These are phyloP conservation scores for Teratosphaeria viscida DNA, from an alignment of 2,329 filamentous ascomycete species.

Conservation along the genomic window DNA sequence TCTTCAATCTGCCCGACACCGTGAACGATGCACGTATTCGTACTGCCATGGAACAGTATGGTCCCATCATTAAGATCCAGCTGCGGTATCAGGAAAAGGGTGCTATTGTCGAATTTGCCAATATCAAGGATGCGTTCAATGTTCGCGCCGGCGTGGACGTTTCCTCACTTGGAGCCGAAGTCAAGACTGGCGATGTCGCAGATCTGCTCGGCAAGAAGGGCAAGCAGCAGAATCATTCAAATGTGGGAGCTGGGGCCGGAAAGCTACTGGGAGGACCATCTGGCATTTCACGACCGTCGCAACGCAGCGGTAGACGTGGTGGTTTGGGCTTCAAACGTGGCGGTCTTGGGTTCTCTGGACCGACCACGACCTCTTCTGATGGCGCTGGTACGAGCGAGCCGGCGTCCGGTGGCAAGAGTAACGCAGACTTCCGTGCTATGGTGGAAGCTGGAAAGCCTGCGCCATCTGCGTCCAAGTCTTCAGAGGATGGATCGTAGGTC, in stretches of 20 bases:
- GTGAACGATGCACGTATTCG: constrained; percentile 79
- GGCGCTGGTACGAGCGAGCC: neutral
- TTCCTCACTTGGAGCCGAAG: constrained; percentile 29
- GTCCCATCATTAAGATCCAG: constrained; percentile 62
- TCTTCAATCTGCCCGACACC: constrained; percentile 84
- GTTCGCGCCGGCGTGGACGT: constrained; percentile 44
- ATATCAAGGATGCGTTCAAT: constrained; percentile 60
- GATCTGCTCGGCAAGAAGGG: constrained; percentile 40
- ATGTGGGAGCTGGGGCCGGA: constrained; percentile 15
- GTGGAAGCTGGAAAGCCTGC: constrained; percentile 25
- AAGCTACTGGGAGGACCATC: constrained; percentile 10
- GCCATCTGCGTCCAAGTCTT: neutral
- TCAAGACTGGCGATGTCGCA: constrained; percentile 39
- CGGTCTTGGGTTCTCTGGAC: constrained; percentile 16
- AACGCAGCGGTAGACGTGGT: constrained; percentile 36
- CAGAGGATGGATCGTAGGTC: neutral
- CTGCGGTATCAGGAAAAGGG: constrained; percentile 74
- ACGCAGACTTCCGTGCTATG: constrained; percentile 48
- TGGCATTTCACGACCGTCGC: constrained; percentile 31
- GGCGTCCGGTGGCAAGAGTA: constrained; percentile 38
- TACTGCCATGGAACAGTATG: constrained; percentile 59
- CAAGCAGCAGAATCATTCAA: constrained; percentile 26
- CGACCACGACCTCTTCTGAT: constrained; percentile 7
- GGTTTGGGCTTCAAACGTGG: constrained; percentile 41
- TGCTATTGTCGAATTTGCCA: constrained; percentile 72